These are phyloP conservation scores for Barbatosphaeria neglecta DNA, from an alignment of 495 filamentous ascomycete genomes.

Conservation along the genomic window DNA sequence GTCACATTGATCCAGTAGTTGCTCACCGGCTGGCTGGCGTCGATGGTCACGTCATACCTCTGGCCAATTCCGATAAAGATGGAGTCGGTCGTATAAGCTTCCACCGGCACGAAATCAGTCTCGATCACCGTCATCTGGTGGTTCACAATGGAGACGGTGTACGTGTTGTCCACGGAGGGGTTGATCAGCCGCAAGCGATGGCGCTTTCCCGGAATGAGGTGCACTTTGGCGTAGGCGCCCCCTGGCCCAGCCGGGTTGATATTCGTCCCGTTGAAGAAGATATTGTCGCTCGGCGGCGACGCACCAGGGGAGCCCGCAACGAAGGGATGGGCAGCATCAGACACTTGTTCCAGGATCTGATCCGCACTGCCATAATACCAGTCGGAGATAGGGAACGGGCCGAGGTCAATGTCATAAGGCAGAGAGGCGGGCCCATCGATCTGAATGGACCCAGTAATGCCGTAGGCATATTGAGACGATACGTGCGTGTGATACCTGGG, in stretches of 20 bases:
- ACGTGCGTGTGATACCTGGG: conserved; percentile 40
- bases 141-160: conserved; percentile 36
- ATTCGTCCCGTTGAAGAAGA: conserved; percentile 24
- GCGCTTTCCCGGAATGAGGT: conserved; percentile 27
- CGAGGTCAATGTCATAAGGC: conserved; percentile 36
- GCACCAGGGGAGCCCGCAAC: neutral
- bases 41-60: conserved; percentile 56
- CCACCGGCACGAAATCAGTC: conserved; percentile 39
- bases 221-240: conserved; percentile 18
- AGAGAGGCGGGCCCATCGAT: conserved; percentile 38
- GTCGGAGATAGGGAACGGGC: conserved; percentile 25
- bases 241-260: conserved; percentile 17
- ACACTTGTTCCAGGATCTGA: neutral
- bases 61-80: conserved; percentile 51
- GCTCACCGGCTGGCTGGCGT: conserved; percentile 33
- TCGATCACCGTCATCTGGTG: conserved; percentile 38
- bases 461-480: conserved; percentile 36
- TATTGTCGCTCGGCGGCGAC: conserved; percentile 3
- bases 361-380: conserved; percentile 19
- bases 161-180: conserved; percentile 33
- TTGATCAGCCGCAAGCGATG: conserved; percentile 46
- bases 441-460: conserved; percentile 33
- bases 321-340: neutral
- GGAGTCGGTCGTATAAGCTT: conserved; percentile 25
- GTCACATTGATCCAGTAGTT: conserved; percentile 34